Evolutionary conservation across 176 grass and related monocot species (phyloP), one percentile per base, ranked within the genome.

Genomic region (Zizania latifolia): DNA sequence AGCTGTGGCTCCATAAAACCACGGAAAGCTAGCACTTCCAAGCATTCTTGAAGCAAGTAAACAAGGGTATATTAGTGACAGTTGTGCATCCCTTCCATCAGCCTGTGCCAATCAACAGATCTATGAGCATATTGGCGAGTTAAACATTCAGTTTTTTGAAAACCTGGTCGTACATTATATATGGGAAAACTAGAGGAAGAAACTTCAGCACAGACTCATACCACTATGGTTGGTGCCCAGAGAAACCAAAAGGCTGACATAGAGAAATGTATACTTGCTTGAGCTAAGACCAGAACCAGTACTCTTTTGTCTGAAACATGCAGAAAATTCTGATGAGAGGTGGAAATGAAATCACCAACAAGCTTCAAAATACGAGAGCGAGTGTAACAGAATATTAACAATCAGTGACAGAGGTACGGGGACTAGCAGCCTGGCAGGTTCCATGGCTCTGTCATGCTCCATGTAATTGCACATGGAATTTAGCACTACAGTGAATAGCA

Each of bases 181-280:
- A 16, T 36, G 22, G 35, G 6, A 72, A 44, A 58, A 15, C 7
- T 26, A 77, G 74, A 17, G 76, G 30, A 55, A 75, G 57, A 59
- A 75, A 79, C 4, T 35, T 63, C 31, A 45, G 12, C 23, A 24
- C 15, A 57, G 78, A 70, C 45, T 79, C 29, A 75, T 94, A 99
- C 91, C 86, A 98, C 84, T 79, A 98, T 92, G 19, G 73, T 86
- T 70, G 95, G 95, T 85, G 91, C 89, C 95, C 91, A 98, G 51
- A 98, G 82, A 57, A 98, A 84, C 91, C 86, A 98, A 88, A 90
- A 90, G 17, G 88, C 78, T 66, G 76, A 82, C 58, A 85, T 41
- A 74, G 95, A 80, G 38, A 94, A 94, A 86, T 94, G 84, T 71
- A 98, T 88, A 72, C 91, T 92, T 76, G 86, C 78, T 89, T 98